phyloP scores from a whole-genome alignment of 2,329 filamentous ascomycete species.

The Teratosphaeria viscida region DNA sequence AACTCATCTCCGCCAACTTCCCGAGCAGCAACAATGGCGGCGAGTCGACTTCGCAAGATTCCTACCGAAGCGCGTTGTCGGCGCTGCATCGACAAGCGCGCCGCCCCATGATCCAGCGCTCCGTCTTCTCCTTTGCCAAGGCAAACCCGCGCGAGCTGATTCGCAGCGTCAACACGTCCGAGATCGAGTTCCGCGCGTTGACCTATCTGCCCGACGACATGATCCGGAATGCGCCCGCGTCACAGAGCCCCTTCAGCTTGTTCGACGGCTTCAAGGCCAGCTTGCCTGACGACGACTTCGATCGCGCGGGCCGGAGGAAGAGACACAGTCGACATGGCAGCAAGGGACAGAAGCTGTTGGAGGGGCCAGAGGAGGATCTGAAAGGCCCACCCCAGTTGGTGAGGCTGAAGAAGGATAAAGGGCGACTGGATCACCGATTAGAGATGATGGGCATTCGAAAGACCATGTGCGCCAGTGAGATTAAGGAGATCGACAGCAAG shows the following conservation, averaged over 20 bases:
- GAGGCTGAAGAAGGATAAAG: constrained; percentile 70
- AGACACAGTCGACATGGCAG: constrained; percentile 57
- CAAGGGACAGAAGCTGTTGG: constrained; percentile 64
- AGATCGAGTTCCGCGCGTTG: constrained; percentile 89
- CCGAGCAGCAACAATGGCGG: constrained; percentile 25
- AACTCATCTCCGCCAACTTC: constrained; percentile 53
- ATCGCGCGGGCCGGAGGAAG: constrained; percentile 46
- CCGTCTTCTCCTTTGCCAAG: constrained; percentile 81
- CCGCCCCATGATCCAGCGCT: constrained; percentile 72
- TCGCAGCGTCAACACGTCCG: constrained; percentile 80
- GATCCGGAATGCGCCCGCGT: constrained; percentile 77
- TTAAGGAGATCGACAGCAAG: constrained; percentile 92
- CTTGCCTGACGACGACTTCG: constrained; percentile 50
- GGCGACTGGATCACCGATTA: constrained; percentile 68
- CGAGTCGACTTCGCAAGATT: constrained; percentile 27
- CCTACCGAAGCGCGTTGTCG: constrained; percentile 79
- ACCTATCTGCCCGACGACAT: constrained; percentile 84
- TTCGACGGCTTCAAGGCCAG: constrained; percentile 95
- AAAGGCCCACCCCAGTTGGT: constrained; percentile 56
- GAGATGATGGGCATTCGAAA: constrained; percentile 89
- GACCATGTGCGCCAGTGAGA: constrained; percentile 95
- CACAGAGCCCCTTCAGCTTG: constrained; percentile 76
- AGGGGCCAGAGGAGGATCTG: constrained; percentile 41
- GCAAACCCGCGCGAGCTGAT: constrained; percentile 91
- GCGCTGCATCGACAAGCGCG: constrained; percentile 84